These are phyloP conservation scores for Bryoglossum gracile DNA, from an alignment of 495 filamentous ascomycete genomes.

Conservation along the genomic window DNA sequence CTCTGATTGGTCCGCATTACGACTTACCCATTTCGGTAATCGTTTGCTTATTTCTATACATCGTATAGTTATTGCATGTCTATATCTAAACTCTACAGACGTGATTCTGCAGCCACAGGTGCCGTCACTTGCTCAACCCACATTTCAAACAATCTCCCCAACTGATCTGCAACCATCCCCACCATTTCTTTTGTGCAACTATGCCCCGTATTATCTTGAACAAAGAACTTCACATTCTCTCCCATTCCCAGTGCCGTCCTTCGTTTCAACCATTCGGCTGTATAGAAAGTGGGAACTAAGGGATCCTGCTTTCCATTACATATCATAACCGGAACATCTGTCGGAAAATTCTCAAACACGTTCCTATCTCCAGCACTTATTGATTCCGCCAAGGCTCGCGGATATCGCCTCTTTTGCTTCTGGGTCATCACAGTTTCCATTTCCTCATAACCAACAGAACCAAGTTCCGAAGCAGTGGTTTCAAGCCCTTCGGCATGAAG, in stretches of 20 bases:
- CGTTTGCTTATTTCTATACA: too few species aligned
- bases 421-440: constrained; percentile 11
- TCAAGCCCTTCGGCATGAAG: constrained; percentile 8
- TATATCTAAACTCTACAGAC: neutral
- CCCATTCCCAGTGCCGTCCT: neutral
- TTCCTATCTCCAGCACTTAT: constrained; percentile 15
- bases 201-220: constrained; percentile 19
- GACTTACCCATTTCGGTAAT: too few species aligned
- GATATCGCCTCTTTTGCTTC: constrained; percentile 13
- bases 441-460: constrained; percentile 3
- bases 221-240: constrained; percentile 8
- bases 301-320: constrained; percentile 15
- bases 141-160: constrained; percentile 6
- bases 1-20: too few species aligned
- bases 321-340: constrained; percentile 10
- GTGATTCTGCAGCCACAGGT: neutral
- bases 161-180: constrained; percentile 12
- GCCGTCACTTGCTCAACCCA: neutral
- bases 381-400: constrained; percentile 7
- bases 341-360: constrained; percentile 15
- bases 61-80: too few species aligned
- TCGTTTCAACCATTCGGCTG: constrained; percentile 8
- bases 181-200: constrained; percentile 22
- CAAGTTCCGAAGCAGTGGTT: constrained; percentile 3
- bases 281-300: constrained; percentile 14